These are phyloP conservation scores for Penicillium polonicum DNA, from an alignment of 2,329 filamentous ascomycete genomes.

Conservation along the genomic window DNA sequence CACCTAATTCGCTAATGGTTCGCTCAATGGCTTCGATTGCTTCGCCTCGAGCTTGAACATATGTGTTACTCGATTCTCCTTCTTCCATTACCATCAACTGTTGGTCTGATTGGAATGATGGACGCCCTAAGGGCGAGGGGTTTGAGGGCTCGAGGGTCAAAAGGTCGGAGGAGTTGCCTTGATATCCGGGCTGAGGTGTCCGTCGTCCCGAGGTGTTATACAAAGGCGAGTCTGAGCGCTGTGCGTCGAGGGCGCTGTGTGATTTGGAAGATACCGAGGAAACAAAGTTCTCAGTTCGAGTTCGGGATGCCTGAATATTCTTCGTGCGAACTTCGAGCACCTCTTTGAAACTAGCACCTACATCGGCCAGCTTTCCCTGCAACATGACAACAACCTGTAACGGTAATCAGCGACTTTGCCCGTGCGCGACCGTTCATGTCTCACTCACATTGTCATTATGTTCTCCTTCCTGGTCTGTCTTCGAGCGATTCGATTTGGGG, in stretches of 20 bases:
- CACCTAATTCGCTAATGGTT: conserved; percentile 87
- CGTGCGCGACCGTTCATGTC: conserved; percentile 11
- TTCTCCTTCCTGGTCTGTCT: conserved; percentile 76
- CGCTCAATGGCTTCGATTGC: conserved; percentile 96
- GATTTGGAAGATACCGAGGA: conserved; percentile 80
- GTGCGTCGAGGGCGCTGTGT: conserved; percentile 60
- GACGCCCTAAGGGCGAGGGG: conserved; percentile 48
- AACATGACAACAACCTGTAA: conserved; percentile 72
- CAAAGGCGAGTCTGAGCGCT: conserved; percentile 77
- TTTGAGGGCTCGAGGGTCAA: conserved; percentile 74
- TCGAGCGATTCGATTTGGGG: conserved; percentile 54
- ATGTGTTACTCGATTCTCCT: conserved; percentile 78
- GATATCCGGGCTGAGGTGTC: conserved; percentile 58
- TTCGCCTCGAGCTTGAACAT: conserved; percentile 90
- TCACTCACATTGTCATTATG: conserved; percentile 86
- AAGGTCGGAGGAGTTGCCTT: conserved; percentile 61
- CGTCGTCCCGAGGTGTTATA: conserved; percentile 75
- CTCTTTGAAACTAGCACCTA: conserved; percentile 94
- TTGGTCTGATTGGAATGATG: conserved; percentile 68
- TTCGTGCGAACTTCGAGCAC: conserved; percentile 94
- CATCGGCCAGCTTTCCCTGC: conserved; percentile 87
- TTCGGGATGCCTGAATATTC: conserved; percentile 92
- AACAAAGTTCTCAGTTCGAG: conserved; percentile 94
- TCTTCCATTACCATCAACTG: conserved; percentile 93
- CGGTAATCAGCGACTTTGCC: conserved; percentile 16